Conservation (phyloP, 192 early-diverging fungal species). For the Mortierella antarctica region DNA sequence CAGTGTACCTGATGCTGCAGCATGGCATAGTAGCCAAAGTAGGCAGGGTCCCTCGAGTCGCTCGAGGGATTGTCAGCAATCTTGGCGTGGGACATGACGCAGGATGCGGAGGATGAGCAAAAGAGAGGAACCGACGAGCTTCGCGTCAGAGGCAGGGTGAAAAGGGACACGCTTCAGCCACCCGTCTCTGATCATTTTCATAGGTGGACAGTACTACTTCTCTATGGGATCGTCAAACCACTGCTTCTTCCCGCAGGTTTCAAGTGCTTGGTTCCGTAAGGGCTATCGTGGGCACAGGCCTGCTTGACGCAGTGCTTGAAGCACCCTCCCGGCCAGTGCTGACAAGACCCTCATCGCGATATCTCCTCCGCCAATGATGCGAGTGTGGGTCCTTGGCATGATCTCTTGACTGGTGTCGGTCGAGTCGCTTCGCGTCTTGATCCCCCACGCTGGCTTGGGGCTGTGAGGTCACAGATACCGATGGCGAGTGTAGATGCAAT, state of each 20-base stretch:
- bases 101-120: background rate
- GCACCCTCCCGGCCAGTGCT: too few species aligned
- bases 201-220: too few species aligned
- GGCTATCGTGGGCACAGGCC: too few species aligned
- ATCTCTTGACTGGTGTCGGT: too few species aligned
- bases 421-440: too few species aligned
- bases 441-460: too few species aligned
- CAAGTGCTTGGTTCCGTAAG: background rate
- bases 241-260: background rate
- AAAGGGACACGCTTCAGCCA: background rate
- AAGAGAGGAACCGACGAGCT: background rate
- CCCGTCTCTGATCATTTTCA: background rate
- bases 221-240: background rate
- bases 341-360: too few species aligned
- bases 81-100: slow-evolving; percentile 46
- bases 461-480: too few species aligned
- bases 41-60: slow-evolving; percentile 73
- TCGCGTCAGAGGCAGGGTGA: background rate
- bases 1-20: slow-evolving; percentile 77
- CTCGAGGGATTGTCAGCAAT: slow-evolving; percentile 51
- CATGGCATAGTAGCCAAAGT: slow-evolving; percentile 88
- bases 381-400: too few species aligned
- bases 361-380: too few species aligned
- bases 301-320: too few species aligned
- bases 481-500: too few species aligned